Conservation (phyloP, 495 filamentous ascomycete species). For the Amniculicola lignicola region DNA sequence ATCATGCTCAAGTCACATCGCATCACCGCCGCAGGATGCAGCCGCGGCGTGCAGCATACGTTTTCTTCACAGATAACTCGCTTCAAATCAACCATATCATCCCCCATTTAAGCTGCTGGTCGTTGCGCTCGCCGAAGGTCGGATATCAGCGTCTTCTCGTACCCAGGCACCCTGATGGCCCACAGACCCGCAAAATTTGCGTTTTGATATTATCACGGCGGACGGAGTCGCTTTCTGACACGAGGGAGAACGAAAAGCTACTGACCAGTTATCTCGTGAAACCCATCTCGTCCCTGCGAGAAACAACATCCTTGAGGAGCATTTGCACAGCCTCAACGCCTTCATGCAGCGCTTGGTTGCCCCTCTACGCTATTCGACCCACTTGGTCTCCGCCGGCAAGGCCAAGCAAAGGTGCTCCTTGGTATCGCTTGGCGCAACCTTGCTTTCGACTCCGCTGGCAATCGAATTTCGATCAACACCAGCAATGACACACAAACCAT, state of each 20-base stretch:
- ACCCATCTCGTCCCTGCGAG: neutral
- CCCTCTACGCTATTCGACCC: conserved; percentile 18
- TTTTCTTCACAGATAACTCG: neutral
- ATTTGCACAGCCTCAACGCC: conserved; percentile 30
- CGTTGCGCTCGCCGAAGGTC: conserved; percentile 7
- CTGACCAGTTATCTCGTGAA: neutral
- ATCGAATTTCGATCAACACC: conserved; percentile 18
- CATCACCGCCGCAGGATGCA: conserved; percentile 21
- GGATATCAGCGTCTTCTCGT: neutral
- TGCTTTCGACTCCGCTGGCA: conserved; percentile 19
- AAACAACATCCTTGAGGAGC: neutral
- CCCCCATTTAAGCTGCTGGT: neutral
- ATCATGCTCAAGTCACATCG: conserved; percentile 14
- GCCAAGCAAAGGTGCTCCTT: neutral
- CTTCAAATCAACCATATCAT: neutral
- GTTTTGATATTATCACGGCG: neutral
- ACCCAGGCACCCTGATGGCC: neutral
- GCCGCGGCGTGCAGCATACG: neutral
- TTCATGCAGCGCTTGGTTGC: conserved; percentile 10
- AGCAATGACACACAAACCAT: neutral
- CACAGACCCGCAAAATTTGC: neutral
- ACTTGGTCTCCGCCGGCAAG: neutral
- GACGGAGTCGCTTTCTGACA: neutral
- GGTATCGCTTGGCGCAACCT: conserved; percentile 12
- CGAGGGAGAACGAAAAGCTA: neutral